Evolutionary conservation across 441 rosid species (phyloP).

Genomic region (Erodium texanum): DNA sequence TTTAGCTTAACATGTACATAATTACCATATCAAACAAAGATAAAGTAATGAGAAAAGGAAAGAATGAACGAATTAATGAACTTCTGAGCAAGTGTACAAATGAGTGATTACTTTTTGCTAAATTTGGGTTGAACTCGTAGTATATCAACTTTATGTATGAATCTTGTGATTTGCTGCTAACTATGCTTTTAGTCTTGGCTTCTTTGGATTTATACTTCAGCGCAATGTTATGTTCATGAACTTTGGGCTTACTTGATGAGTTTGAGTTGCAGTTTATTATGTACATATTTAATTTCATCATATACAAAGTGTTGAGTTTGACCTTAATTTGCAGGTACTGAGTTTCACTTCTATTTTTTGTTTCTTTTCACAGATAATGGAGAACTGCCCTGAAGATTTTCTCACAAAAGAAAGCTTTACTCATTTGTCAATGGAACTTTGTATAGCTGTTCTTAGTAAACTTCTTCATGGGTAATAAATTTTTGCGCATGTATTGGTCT

Average conservation of each 20-base stretch:
- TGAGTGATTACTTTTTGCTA: background rate
- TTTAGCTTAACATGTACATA: background rate
- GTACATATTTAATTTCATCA: background rate
- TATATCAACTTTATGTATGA: background rate
- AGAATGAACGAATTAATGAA: background rate
- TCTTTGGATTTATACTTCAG: background rate
- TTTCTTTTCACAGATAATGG: conserved; percentile 52
- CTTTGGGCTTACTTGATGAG: background rate
- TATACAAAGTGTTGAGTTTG: background rate
- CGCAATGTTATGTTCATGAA: background rate
- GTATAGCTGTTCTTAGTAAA: conserved; percentile 61
- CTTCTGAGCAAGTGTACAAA: background rate
- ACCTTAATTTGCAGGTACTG: conserved; percentile 10
- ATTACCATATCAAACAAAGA: background rate
- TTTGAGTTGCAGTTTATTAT: background rate
- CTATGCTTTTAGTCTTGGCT: background rate
- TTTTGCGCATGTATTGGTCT: conserved; percentile 15
- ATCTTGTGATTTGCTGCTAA: background rate
- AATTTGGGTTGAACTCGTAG: too few species aligned
- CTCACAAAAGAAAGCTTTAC: conserved; percentile 49
- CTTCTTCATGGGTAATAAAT: conserved; percentile 45
- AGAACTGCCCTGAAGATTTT: conserved; percentile 67
- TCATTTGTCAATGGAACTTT: conserved; percentile 58
- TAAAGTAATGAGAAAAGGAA: background rate
- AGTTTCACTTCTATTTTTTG: conserved; percentile 9